These are phyloP conservation scores for Arabidopsis suecica DNA, from an alignment of 345 rosid genomes.

Conservation along the genomic window DNA sequence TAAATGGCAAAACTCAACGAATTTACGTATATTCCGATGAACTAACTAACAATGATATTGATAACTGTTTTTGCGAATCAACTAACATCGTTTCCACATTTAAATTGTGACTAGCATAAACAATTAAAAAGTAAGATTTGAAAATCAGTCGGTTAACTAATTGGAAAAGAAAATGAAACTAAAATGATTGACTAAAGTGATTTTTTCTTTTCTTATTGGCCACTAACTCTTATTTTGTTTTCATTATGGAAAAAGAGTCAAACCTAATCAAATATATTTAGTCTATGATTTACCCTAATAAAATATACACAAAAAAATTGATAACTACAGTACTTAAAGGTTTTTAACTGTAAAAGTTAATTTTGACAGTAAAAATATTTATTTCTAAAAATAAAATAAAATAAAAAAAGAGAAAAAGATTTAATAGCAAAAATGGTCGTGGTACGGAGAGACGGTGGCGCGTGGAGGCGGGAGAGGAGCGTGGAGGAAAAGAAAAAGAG, in stretches of 20 bases:
- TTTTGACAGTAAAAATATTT: neutral
- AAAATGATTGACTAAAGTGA: neutral
- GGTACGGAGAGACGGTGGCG: conserved; percentile 48
- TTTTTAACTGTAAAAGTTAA: too few relatives aligned
- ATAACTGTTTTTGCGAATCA: too few relatives aligned
- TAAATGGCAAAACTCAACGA: too few relatives aligned
- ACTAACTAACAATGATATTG: too few relatives aligned
- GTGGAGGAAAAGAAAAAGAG: conserved; percentile 16
- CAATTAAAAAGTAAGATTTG: too few relatives aligned
- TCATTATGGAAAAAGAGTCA: neutral
- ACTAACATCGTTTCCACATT: too few relatives aligned
- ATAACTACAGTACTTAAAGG: too few relatives aligned
- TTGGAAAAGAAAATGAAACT: neutral
- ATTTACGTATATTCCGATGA: too few relatives aligned
- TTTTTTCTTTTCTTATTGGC: neutral
- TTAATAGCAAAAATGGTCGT: neutral
- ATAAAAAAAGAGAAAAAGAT: neutral
- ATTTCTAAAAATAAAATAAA: neutral
- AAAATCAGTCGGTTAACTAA: neutral
- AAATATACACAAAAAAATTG: neutral
- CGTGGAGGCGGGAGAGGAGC: conserved; percentile 38
- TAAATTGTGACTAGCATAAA: too few relatives aligned
- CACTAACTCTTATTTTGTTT: conserved; percentile 2
- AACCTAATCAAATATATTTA: neutral
- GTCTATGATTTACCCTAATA: neutral